These are phyloP conservation scores for Tylopilus vinaceipallidus DNA, from an alignment of 768 basidiomycete genomes.

Conservation along the genomic window DNA sequence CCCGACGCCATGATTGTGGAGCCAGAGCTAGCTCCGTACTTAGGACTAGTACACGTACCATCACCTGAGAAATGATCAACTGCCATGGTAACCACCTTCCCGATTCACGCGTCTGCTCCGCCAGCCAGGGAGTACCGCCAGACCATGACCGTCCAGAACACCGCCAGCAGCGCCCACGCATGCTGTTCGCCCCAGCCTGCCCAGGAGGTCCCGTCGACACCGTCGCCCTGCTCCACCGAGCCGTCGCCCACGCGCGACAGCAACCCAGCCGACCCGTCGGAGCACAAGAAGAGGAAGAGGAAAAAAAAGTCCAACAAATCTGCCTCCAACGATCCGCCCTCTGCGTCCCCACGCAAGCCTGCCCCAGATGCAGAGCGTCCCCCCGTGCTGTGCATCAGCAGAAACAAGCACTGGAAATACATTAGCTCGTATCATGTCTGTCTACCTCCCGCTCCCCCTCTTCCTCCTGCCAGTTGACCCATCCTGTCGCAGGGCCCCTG, in stretches of 20 bases:
- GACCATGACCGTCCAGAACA: constrained; percentile 5
- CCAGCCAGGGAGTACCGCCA: background rate
- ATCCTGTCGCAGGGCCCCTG: constrained; percentile 68
- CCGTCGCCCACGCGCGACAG: constrained; percentile 20
- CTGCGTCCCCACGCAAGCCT: constrained; percentile 26
- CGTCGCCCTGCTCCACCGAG: constrained; percentile 12
- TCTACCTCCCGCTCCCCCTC: constrained; percentile 15
- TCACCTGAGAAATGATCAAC: too few species aligned
- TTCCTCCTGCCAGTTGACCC: background rate
- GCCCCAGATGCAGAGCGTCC: constrained; percentile 47
- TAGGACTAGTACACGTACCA: too few species aligned
- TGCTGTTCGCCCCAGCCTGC: too few species aligned
- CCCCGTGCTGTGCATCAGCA: constrained; percentile 78
- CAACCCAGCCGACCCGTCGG: constrained; percentile 12
- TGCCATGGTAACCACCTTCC: constrained; percentile 15
- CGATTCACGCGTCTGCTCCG: constrained; percentile 3
- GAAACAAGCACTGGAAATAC: constrained; percentile 94
- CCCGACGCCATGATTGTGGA: too few species aligned
- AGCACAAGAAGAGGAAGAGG: constrained; percentile 71
- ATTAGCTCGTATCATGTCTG: constrained; percentile 89
- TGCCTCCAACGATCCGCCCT: constrained; percentile 11
- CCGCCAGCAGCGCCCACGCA: too few species aligned
- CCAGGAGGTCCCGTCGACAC: too few species aligned
- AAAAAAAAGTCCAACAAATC: constrained; percentile 54
- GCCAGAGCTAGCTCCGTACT: too few species aligned